Evolutionary conservation across 2,329 filamentous ascomycete species (phyloP), one percentile per base, ranked within the genome.

Genomic region (Aspergillus tamarii): DNA sequence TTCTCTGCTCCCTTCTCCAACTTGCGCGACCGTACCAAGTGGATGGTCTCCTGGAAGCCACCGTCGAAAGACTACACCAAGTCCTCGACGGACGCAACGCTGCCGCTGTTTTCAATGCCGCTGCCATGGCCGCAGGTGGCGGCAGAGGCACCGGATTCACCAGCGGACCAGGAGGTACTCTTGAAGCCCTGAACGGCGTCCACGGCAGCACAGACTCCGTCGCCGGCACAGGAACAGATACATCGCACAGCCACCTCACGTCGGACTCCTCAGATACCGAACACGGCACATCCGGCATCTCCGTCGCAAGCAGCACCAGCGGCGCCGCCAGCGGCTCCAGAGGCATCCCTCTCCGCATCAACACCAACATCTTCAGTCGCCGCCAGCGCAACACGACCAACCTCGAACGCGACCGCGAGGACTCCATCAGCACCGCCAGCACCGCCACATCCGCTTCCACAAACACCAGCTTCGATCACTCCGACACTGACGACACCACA

Each of bases 61-160:
- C 96, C 1, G 92, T 98, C 11, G 93, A 98, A 77, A 88, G 94
- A 9, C 84, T 99, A 0, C 95, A 99, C 73, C 86, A 91, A 34
- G 87, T 96, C 0, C 87, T 99, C 4, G 95, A 99, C 76, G 95
- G 92, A 55, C 87, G 94, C 54, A 99, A 98, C 70, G 94, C 95
- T 0, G 95, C 95, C 0, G 95, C 95, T 7, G 94, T 99, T 0
- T 99, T 99, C 83, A 99, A 99, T 69, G 95, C 95, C 0, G 95
- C 94, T 0, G 95, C 95, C 59, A 98, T 98, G 95, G 95, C 94
- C 0, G 95, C 95, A 1, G 95, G 95, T 12, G 94, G 95, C 30
- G 95, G 95, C 0, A 88, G 93, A 55, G 91, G 92, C 55, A 92
- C 94, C 32, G 89, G 91, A 59, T 92, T 88, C 72, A 80, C 84